Evolutionary conservation across 345 rosid species (phyloP), one percentile per base, ranked within the genome.

Genomic region (Hibiscus trionum): DNA sequence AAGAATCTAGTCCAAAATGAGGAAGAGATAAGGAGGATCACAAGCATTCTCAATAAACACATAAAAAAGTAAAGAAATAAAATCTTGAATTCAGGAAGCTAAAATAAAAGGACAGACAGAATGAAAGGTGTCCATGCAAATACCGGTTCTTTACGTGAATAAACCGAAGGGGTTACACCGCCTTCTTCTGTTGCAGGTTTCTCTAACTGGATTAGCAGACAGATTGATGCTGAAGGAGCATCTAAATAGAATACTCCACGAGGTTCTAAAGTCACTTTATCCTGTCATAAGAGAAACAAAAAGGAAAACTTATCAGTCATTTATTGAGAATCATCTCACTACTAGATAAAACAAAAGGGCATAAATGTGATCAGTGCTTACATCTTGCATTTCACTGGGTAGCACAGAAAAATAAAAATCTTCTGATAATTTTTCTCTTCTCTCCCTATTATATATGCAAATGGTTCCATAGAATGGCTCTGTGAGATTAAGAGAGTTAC

Each of bases 81-180:
- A 44, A 53, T 3, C 39, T 39, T 64, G 73, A 70, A 19, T 19
- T 77, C 21, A 19, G 35, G 27, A 59, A 26, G 31, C 42, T 24
- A 10, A 44, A 33, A 29, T 4, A 58, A 29, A 39, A 49, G 44
- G 26, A 67, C 17, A 70, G 69, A 47, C 59, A 58, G 11, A 35
- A 11, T n/a, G 17, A 62, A 16, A 21, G 10, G 69, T 42, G 37
- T 61, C 31, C n/a, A 35, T 15, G 64, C 61, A 83, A 91, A 75
- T 95, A 95, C 99, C 66, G 96, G 96, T 74, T 95, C 99, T 89
- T 95, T 95, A 71, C 99, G 99, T 75, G 98, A 95, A 85, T 95
- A 95, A 81, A 92, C 97, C 9, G 97, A 92, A 56, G 98, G 86
- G 75, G 88, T 82, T 77, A 92, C 88, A 50, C 97, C 97, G 31